These are phyloP conservation scores for Brassica napus DNA, from an alignment of 345 rosid genomes.

Conservation along the genomic window Da-Ae NC_063435.1:12652001-12652500, in stretches of 20 bases:
- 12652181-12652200: neutral
- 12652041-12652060: conserved; percentile 11
- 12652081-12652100: conserved; percentile 22
- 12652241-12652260: conserved; percentile 57
- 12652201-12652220: neutral
- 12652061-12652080: conserved; percentile 11
- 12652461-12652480: conserved; percentile 33
- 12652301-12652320: conserved; percentile 74
- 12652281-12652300: conserved; percentile 72
- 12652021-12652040: conserved; percentile 19
- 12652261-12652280: conserved; percentile 66
- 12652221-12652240: neutral
- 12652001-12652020: conserved; percentile 1
- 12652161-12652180: neutral
- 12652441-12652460: conserved; percentile 48
- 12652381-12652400: conserved; percentile 46
- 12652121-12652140: neutral
- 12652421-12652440: conserved; percentile 69
- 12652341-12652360: conserved; percentile 45
- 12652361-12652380: neutral
- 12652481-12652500: conserved; percentile 40
- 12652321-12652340: conserved; percentile 42
- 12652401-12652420: conserved; percentile 67
- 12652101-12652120: neutral
- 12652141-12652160: neutral